These are phyloP conservation scores for Saturnispora saitoi DNA, from an alignment of 805 yeast species.

Conservation along the genomic window DNA sequence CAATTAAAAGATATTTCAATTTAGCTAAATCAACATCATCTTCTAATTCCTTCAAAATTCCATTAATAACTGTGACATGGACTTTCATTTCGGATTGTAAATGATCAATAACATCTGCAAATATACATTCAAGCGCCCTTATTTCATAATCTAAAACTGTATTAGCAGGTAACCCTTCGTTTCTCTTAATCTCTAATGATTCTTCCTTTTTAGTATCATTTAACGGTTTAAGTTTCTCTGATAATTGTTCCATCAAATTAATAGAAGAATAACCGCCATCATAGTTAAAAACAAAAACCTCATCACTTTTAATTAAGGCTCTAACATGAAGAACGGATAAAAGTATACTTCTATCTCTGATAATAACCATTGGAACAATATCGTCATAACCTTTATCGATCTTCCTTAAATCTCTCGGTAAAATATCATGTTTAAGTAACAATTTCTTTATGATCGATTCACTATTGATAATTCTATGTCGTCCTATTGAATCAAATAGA, in stretches of 20 bases:
- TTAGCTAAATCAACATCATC: conserved; percentile 72
- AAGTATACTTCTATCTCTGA: conserved; percentile 39
- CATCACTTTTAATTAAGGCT: conserved; percentile 45
- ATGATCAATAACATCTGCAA: conserved; percentile 70
- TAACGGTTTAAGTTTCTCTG: conserved; percentile 30
- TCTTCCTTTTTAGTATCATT: conserved; percentile 22
- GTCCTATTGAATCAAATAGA: conserved; percentile 39
- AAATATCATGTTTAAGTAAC: conserved; percentile 36
- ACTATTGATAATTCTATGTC: conserved; percentile 36
- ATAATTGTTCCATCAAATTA: conserved; percentile 36
- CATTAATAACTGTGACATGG: conserved; percentile 65
- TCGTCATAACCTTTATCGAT: conserved; percentile 39
- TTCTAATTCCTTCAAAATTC: conserved; percentile 71
- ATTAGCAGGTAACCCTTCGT: conserved; percentile 1
- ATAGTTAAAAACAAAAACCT: conserved; percentile 41
- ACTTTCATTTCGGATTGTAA: conserved; percentile 82
- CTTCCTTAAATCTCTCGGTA: conserved; percentile 47
- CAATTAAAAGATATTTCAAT: conserved; percentile 68
- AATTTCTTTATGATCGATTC: conserved; percentile 37
- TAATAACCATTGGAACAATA: conserved; percentile 48
- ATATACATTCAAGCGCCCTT: conserved; percentile 80
- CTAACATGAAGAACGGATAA: conserved; percentile 41
- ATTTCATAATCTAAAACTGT: conserved; percentile 69
- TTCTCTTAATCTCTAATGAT: neutral
- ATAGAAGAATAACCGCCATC: conserved; percentile 39